A percentile compares a stretch with the other conserved stretches of the same genome.
Evolutionary conservation across 306 rosid species (phyloP).

Genomic region (Hippophae tibetana): DNA sequence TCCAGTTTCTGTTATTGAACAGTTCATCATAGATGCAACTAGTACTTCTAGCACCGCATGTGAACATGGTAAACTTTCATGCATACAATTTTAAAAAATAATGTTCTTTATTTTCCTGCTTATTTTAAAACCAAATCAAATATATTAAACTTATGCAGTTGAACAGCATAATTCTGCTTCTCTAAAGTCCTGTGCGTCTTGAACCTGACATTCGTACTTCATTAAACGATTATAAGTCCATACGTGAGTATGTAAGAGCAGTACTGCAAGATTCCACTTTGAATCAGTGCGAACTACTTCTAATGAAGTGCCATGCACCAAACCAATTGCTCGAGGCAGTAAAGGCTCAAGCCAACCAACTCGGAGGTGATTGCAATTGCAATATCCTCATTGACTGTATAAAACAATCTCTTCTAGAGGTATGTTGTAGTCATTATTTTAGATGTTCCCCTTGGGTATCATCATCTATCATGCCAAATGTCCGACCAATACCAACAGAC

Average conservation of each 20-base stretch:
- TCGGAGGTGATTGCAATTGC: conserved; percentile 19
- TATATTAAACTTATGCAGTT: conserved; percentile 28
- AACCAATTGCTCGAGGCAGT: conserved; percentile 33
- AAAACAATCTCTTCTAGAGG: conserved; percentile 41
- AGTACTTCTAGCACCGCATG: conserved; percentile 15
- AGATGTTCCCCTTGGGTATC: conserved; percentile 34
- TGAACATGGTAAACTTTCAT: conserved; percentile 32
- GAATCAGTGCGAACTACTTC: conserved; percentile 36
- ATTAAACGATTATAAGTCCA: conserved; percentile 13
- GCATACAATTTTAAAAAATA: neutral
- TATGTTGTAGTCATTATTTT: conserved; percentile 19
- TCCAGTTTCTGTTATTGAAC: conserved; percentile 23
- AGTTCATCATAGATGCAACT: conserved; percentile 21
- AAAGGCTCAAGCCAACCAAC: conserved; percentile 28
- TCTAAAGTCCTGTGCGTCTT: conserved; percentile 16
- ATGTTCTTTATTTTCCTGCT: conserved; percentile 4
- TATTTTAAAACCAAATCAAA: conserved; percentile 18
- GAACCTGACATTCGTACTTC: conserved; percentile 16
- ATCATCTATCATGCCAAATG: conserved; percentile 14
- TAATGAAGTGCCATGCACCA: conserved; percentile 23
- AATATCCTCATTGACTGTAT: conserved; percentile 37
- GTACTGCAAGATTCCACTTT: conserved; percentile 36
- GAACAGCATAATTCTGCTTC: conserved; percentile 26
- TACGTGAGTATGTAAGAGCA: conserved; percentile 24
- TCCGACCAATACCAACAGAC: conserved; percentile 26